Evolutionary conservation across 2,329 filamentous ascomycete genomes (phyloP).

Genomic region (Colletotrichum sp.): DNA sequence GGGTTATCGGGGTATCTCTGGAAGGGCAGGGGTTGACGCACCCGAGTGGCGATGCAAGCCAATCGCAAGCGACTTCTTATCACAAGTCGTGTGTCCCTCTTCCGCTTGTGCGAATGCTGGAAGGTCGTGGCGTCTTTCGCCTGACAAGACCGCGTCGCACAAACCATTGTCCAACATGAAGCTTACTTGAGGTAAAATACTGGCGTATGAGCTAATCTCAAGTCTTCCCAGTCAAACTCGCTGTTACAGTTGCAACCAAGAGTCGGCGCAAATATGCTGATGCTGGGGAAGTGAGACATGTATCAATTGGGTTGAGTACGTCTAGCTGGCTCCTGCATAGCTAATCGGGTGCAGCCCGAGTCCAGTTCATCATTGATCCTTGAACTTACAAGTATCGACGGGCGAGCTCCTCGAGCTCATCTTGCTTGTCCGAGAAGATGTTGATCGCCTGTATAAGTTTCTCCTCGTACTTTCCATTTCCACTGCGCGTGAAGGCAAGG

Average conservation of each 20-base stretch:
- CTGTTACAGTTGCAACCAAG: neutral
- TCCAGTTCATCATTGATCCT: neutral
- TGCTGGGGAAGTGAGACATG: neutral
- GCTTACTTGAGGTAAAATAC: neutral
- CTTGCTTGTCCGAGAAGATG: constrained; percentile 62
- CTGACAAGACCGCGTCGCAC: neutral
- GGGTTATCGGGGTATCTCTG: neutral
- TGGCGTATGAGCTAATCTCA: neutral
- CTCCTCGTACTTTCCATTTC: constrained; percentile 50
- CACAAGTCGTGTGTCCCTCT: neutral
- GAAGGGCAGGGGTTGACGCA: neutral
- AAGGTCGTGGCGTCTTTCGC: neutral
- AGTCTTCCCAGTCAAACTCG: neutral
- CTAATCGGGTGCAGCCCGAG: neutral
- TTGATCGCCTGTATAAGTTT: constrained; percentile 62
- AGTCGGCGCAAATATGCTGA: neutral
- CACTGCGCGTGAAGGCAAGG: constrained; percentile 54
- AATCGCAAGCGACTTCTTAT: constrained; percentile 15
- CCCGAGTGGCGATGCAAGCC: neutral
- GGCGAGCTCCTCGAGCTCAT: constrained; percentile 48
- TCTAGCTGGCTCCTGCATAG: neutral
- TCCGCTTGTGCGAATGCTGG: neutral
- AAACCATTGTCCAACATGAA: neutral
- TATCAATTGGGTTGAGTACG: neutral
- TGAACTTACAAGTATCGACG: neutral